phyloP scores from a whole-genome alignment of 2,329 filamentous ascomycete genomes.

The Aspergillus tamarii region DNA sequence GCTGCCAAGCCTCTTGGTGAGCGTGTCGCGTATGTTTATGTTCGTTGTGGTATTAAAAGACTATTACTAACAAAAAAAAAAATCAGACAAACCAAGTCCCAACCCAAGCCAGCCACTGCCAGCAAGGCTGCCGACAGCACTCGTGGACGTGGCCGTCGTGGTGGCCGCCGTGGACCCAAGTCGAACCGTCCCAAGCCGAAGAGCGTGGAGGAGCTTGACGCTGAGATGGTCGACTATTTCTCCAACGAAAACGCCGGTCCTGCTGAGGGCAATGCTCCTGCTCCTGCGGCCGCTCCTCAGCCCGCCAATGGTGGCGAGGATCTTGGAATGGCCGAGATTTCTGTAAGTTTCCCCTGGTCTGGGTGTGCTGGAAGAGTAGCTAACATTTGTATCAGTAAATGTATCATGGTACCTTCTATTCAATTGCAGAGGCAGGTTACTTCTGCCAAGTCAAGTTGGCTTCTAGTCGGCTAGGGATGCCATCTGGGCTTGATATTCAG shows the following conservation, averaged over 20 bases:
- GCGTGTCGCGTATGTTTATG: conserved; percentile 69
- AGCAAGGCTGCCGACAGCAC: conserved; percentile 66
- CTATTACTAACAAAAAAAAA: conserved; percentile 29
- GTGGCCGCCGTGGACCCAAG: conserved; percentile 60
- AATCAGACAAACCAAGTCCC: conserved; percentile 64
- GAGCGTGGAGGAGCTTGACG: conserved; percentile 93
- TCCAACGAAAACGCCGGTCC: conserved; percentile 42
- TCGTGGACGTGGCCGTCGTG: conserved; percentile 47
- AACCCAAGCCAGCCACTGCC: conserved; percentile 79
- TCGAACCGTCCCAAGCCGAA: conserved; percentile 74
- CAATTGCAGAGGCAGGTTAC: conserved; percentile 12
- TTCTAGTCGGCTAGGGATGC: conserved; percentile 7
- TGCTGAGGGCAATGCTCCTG: conserved; percentile 47
- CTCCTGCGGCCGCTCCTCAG: conserved; percentile 52
- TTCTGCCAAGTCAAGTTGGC: conserved; percentile 5
- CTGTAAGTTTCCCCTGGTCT: conserved; percentile 41
- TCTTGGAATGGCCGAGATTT: conserved; percentile 61
- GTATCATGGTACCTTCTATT: conserved; percentile 13
- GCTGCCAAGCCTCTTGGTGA: conserved; percentile 78
- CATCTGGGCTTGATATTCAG: conserved; percentile 10
- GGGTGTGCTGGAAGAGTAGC: not conserved
- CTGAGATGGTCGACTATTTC: conserved; percentile 98
- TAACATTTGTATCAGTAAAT: conserved; percentile 21
- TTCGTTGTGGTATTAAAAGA: not conserved
- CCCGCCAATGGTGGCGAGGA: conserved; percentile 55